Evolutionary conservation across 805 yeast genomes (phyloP).

Genomic region (Candida qinlingensis): DNA sequence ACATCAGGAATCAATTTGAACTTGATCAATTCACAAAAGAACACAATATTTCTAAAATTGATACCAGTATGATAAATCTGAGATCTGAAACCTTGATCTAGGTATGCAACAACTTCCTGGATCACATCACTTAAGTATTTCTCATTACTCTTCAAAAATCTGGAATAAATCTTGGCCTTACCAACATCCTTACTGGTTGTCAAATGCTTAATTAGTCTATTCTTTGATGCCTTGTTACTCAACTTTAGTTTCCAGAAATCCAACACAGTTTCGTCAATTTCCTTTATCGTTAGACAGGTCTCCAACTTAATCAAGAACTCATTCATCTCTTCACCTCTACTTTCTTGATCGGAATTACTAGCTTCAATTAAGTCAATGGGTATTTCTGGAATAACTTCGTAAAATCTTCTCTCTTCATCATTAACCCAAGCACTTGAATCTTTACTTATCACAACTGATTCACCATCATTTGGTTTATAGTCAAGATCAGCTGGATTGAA

Average conservation of each 20-base stretch:
- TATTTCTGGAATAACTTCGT: constrained; percentile 47
- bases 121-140: constrained; percentile 43
- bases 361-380: constrained; percentile 28
- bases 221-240: constrained; percentile 68
- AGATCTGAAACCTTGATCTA: constrained; percentile 57
- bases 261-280: constrained; percentile 42
- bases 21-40: constrained; percentile 71
- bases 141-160: constrained; percentile 63
- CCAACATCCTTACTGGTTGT: constrained; percentile 41
- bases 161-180: constrained; percentile 46
- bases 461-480: constrained; percentile 21
- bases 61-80: constrained; percentile 50
- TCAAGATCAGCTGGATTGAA: constrained; percentile 25
- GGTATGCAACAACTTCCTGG: constrained; percentile 44
- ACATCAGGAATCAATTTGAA: constrained; percentile 70
- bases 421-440: constrained; percentile 52
- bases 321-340: constrained; percentile 32
- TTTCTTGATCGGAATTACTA: constrained; percentile 24
- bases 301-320: constrained; percentile 40
- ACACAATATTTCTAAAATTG: constrained; percentile 52
- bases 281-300: constrained; percentile 38
- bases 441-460: constrained; percentile 25
- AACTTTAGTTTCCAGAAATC: constrained; percentile 46
- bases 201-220: constrained; percentile 53
- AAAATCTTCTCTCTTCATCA: constrained; percentile 59